Evolutionary conservation across 306 rosid genomes (phyloP), one percentile per base, ranked within the genome.

Genomic region (Ormosia emarginata): DNA sequence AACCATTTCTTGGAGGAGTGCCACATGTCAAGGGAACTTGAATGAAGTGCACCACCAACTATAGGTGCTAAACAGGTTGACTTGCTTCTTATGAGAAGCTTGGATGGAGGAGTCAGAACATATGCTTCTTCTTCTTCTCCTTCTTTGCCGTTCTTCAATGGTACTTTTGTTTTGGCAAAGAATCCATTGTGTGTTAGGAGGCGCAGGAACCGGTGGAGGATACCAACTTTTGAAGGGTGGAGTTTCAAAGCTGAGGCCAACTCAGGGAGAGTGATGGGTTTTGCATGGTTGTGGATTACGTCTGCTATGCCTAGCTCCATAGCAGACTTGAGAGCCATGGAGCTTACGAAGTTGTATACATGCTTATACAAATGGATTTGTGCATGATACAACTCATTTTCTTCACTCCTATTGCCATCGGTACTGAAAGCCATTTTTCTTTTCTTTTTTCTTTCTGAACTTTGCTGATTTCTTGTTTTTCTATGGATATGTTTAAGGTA

Each of bases 301-400:
- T 91, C 90, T 0, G 90, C 90, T 52, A 89, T 67, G 81, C 91
- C 89, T 0, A 91, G 63, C 50, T 89, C 87, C 74, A 84, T 17
- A 0, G 70, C 88, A 10, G 79, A 78, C n/a, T 87, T 86, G 4
- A 91, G 86, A 2, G 92, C 88, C 90, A 87, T 86, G 75, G 90
- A 86, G 72, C 84, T 84, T 0, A 86, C 59, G 65, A 14, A 86
- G 78, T 68, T 82, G 56, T 70, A 77, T 0, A 85, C n/a, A 17
- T 85, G 90, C 36, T 82, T 91, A 66, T 84, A 82, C 68, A 91
- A 47, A 14, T 89, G 91, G 62, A 91, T 67, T 34, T 89, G 92
- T 39, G 89, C 91, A 59, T 81, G 71, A 14, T 74, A 85, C 52
- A 74, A 41, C 6, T 86, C 91, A 32, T 37, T 85, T 14, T 66